These are phyloP conservation scores for Diutina siamensis DNA, from an alignment of 1,139 yeast genomes.

Conservation along the genomic window DNA sequence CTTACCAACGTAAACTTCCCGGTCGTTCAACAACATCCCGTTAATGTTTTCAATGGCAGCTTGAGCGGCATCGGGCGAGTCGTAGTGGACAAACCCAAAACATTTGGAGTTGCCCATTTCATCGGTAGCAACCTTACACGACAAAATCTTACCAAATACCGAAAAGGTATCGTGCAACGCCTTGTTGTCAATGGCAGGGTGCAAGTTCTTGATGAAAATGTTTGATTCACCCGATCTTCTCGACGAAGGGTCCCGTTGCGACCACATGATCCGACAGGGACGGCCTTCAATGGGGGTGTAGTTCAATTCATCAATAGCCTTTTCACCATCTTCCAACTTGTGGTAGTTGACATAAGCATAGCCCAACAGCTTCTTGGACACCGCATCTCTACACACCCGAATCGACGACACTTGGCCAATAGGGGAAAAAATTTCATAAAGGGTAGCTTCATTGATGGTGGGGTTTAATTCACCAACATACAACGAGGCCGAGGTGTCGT, in stretches of 20 bases:
- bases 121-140: slow-evolving; percentile 96
- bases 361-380: slow-evolving; percentile 93
- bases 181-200: slow-evolving; percentile 97
- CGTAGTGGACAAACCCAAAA: slow-evolving; percentile 97
- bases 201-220: slow-evolving; percentile 96
- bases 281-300: slow-evolving; percentile 89
- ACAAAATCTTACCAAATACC: slow-evolving; percentile 91
- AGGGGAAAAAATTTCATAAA: slow-evolving; percentile 90
- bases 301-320: slow-evolving; percentile 93
- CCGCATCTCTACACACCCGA: slow-evolving; percentile 98
- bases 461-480: slow-evolving; percentile 97
- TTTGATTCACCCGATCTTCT: slow-evolving; percentile 97
- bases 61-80: slow-evolving; percentile 82
- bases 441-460: slow-evolving; percentile 84
- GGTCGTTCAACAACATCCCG: slow-evolving; percentile 97
- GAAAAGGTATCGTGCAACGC: slow-evolving; percentile 97
- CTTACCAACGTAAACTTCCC: slow-evolving; percentile 92
- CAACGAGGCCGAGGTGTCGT: slow-evolving; percentile 68
- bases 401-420: slow-evolving; percentile 94
- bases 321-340: slow-evolving; percentile 82
- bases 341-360: slow-evolving; percentile 98
- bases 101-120: slow-evolving; percentile 88
- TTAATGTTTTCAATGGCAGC: slow-evolving; percentile 96
- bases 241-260: slow-evolving; percentile 95
- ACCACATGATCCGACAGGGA: slow-evolving; percentile 99